A percentile compares a stretch with the other conserved stretches of the same genome.
Evolutionary conservation across 2,329 filamentous ascomycete genomes (phyloP).

Genomic region (Monilinia aucupariae): DNA sequence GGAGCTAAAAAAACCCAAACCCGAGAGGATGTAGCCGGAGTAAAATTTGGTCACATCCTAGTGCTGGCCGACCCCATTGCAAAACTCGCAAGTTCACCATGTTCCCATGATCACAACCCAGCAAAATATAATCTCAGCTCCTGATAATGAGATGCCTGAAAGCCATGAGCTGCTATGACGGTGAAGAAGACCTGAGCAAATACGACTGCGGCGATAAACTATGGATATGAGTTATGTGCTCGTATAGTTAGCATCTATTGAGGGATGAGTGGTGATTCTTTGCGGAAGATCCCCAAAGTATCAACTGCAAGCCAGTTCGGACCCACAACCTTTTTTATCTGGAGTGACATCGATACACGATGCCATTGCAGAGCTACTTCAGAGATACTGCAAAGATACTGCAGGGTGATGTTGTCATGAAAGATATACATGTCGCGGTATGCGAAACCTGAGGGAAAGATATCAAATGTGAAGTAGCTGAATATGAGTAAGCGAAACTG

Average conservation of each 20-base stretch:
- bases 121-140: conserved; percentile 37
- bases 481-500: no score
- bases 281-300: not conserved
- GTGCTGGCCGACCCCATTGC: conserved; percentile 39
- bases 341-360: not conserved
- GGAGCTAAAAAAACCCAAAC: conserved; percentile 41
- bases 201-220: conserved; percentile 36
- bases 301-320: conserved; percentile 34
- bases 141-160: conserved; percentile 36
- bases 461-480: not conserved
- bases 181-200: conserved; percentile 38
- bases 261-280: not conserved
- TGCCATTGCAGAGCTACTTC: not conserved
- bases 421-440: not conserved
- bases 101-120: conserved; percentile 43
- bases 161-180: conserved; percentile 33
- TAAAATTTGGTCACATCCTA: conserved; percentile 32
- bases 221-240: conserved; percentile 38
- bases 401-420: not conserved
- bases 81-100: conserved; percentile 42
- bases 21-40: conserved; percentile 35
- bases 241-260: conserved; percentile 32
- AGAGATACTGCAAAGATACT: not conserved
- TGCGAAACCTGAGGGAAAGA: not conserved
- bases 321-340: conserved; percentile 24